Conservation (phyloP, 2,329 filamentous ascomycete species). For the Aspergillus alliaceus region DNA sequence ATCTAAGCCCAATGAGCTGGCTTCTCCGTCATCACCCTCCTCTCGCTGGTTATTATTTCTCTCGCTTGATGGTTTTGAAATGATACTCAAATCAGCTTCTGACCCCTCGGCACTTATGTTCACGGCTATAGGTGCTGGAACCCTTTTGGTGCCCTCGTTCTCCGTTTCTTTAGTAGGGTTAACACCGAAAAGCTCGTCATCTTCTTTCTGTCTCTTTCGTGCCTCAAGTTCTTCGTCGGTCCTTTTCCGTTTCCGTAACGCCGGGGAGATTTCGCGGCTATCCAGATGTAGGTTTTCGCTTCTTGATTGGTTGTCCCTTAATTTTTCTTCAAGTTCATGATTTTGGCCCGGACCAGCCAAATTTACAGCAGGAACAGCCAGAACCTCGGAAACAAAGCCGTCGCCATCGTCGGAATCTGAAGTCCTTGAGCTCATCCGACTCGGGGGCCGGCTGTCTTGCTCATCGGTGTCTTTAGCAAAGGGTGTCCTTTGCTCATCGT, state of each 20-base stretch:
- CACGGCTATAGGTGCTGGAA: not conserved
- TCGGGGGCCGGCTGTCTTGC: constrained; percentile 76
- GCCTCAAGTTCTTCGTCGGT: constrained; percentile 67
- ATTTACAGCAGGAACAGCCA: constrained; percentile 17
- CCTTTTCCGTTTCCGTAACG: constrained; percentile 71
- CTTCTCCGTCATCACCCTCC: constrained; percentile 40
- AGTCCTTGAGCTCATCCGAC: constrained; percentile 60
- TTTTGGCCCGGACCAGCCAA: constrained; percentile 4
- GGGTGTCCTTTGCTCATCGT: constrained; percentile 73
- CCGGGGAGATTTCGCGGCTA: constrained; percentile 54
- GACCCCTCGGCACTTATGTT: not conserved
- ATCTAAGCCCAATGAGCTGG: constrained; percentile 55
- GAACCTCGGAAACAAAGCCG: constrained; percentile 28
- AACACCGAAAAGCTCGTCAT: constrained; percentile 74
- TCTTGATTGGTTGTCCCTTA: constrained; percentile 21
- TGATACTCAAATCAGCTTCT: not conserved
- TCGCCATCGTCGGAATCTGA: constrained; percentile 53
- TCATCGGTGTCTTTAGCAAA: constrained; percentile 78
- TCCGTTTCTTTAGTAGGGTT: constrained; percentile 55
- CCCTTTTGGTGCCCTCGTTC: constrained; percentile 40
- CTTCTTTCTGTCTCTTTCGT: constrained; percentile 79
- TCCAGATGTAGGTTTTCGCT: constrained; percentile 26
- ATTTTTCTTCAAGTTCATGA: not conserved
- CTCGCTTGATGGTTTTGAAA: not conserved
- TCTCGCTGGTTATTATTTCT: not conserved